Evolutionary conservation across 495 filamentous ascomycete species (phyloP).

Genomic region (Bombardia bombarda): DNA sequence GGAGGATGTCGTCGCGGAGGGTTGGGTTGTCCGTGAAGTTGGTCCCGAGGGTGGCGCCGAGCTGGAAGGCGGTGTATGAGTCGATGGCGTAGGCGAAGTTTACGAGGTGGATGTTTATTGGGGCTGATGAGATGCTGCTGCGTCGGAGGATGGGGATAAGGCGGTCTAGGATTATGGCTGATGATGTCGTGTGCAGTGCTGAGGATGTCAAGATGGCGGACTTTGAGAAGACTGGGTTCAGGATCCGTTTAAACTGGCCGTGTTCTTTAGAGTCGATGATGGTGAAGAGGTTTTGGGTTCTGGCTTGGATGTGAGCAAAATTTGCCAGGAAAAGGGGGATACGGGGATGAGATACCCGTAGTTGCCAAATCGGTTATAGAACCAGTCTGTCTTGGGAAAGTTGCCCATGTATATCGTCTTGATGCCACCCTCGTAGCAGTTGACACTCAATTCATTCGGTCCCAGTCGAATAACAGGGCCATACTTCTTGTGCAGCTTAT

Average conservation of each 20-base stretch:
- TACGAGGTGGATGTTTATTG: not conserved
- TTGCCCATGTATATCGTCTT: not conserved
- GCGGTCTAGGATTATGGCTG: not conserved
- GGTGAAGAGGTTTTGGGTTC: not conserved
- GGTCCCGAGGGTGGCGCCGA: not conserved
- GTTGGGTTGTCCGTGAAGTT: not conserved
- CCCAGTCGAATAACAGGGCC: not conserved
- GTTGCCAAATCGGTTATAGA: not conserved
- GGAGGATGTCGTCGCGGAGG: not conserved
- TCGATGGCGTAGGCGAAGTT: slow-evolving; percentile 1
- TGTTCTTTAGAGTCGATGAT: not conserved
- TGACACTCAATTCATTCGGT: not conserved
- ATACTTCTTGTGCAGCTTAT: not conserved
- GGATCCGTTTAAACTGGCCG: not conserved
- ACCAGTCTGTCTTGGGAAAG: slow-evolving; percentile 4
- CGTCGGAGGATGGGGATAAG: not conserved
- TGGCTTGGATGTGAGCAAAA: not conserved
- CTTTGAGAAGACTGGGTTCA: not conserved
- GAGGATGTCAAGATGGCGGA: not conserved
- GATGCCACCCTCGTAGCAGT: not conserved
- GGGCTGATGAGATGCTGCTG: not conserved
- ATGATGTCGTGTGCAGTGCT: not conserved
- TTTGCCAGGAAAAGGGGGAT: not conserved
- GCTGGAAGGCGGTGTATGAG: not conserved
- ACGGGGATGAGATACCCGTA: not conserved